phyloP scores from a whole-genome alignment of 2,329 filamentous ascomycete species.

The Coniochaeta ligniaria region DNA sequence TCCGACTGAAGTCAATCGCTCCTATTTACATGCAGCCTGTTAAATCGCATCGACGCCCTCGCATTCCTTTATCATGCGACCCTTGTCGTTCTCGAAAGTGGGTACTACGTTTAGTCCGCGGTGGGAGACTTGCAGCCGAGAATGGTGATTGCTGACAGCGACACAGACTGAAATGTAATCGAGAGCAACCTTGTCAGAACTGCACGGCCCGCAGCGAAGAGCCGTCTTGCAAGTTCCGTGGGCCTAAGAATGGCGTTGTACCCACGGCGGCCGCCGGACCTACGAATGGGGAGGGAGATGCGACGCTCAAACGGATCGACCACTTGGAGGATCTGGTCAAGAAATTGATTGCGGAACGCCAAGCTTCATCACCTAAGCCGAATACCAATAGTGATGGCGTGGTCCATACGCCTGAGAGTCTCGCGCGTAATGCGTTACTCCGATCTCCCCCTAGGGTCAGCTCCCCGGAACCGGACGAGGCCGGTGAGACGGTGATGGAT shows the following conservation, averaged over 20 bases:
- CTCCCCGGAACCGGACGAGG: not conserved
- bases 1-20: not conserved
- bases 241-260: slow-evolving; percentile 6
- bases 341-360: slow-evolving; percentile 9
- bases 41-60: slow-evolving; percentile 8
- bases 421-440: not conserved
- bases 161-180: slow-evolving; percentile 18
- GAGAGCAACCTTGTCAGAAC: slow-evolving; percentile 20
- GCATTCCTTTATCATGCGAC: slow-evolving; percentile 14
- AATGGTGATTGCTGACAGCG: slow-evolving; percentile 1
- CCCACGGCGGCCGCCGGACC: not conserved
- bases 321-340: slow-evolving; percentile 13
- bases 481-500: slow-evolving; percentile 13
- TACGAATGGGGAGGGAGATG: slow-evolving; percentile 5
- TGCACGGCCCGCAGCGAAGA: slow-evolving; percentile 14
- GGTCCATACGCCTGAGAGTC: not conserved
- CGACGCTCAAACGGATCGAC: slow-evolving; percentile 14
- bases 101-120: not conserved
- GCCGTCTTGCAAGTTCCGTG: slow-evolving; percentile 14
- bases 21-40: slow-evolving; percentile 4
- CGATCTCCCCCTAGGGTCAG: not conserved
- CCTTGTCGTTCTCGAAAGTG: slow-evolving; percentile 15
- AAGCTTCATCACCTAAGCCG: not conserved
- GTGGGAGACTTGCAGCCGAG: not conserved
- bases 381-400: not conserved